phyloP scores from a whole-genome alignment of 2,329 filamentous ascomycete genomes.

The Cadophora sp. region DNA sequence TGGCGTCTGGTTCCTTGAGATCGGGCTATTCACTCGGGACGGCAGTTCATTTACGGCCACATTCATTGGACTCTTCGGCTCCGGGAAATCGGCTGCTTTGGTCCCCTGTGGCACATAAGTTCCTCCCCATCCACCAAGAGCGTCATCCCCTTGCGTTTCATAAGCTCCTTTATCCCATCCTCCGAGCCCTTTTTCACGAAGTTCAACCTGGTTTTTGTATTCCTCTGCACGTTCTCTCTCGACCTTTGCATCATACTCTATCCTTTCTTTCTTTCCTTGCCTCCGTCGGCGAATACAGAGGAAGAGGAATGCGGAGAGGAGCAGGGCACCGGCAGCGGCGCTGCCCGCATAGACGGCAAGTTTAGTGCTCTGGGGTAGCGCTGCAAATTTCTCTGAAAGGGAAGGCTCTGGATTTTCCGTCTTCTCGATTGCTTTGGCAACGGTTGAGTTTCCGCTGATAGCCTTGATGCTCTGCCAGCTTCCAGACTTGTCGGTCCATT shows the following conservation, averaged over 20 bases:
- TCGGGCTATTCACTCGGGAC: constrained; percentile 23
- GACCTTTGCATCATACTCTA: constrained; percentile 42
- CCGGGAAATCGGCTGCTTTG: constrained; percentile 18
- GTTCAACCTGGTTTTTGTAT: constrained; percentile 39
- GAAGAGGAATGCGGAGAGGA: constrained; percentile 52
- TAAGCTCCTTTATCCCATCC: constrained; percentile 37
- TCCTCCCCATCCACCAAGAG: constrained; percentile 39
- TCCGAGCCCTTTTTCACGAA: constrained; percentile 41
- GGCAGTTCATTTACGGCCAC: constrained; percentile 27
- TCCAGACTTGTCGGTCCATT: constrained; percentile 67
- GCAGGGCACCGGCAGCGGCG: constrained; percentile 52
- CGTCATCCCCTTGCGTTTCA: constrained; percentile 39
- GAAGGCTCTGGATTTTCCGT: constrained; percentile 46
- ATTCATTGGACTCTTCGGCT: constrained; percentile 24
- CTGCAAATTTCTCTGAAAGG: constrained; percentile 59
- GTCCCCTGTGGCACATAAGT: constrained; percentile 27
- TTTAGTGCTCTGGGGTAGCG: constrained; percentile 57
- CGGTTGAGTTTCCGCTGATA: constrained; percentile 64
- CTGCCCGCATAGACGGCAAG: constrained; percentile 58
- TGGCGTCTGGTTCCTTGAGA: constrained; percentile 19
- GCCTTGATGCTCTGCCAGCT: constrained; percentile 69
- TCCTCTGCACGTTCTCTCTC: constrained; percentile 42
- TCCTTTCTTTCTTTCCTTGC: constrained; percentile 58
- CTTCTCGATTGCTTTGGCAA: constrained; percentile 50
- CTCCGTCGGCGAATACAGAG: constrained; percentile 63